phyloP scores from a whole-genome alignment of 345 rosid species.

The Camelina hispida region DNA sequence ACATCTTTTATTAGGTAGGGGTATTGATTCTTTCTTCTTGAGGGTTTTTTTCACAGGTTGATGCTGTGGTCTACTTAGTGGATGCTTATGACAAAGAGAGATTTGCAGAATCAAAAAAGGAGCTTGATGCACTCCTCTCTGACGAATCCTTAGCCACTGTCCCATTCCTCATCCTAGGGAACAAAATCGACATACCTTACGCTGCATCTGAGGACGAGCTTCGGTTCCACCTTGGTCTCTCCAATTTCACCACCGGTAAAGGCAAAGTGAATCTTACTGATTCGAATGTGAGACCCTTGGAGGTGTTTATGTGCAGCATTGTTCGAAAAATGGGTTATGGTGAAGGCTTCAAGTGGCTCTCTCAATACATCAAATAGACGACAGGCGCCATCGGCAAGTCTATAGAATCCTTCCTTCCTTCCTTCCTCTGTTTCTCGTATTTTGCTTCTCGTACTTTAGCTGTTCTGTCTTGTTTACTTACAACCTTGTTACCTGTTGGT shows the following conservation, averaged over 20 bases:
- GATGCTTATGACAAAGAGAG: slow-evolving; percentile 82
- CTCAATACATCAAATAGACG: slow-evolving; percentile 66
- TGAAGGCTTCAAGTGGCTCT: slow-evolving; percentile 76
- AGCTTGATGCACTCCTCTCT: slow-evolving; percentile 71
- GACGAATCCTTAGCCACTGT: slow-evolving; percentile 63
- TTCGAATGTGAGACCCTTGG: slow-evolving; percentile 63
- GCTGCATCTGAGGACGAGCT: slow-evolving; percentile 86
- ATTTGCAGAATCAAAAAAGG: slow-evolving; percentile 69
- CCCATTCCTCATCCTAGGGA: slow-evolving; percentile 70
- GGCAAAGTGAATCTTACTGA: slow-evolving; percentile 63
- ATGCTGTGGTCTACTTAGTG: slow-evolving; percentile 72
- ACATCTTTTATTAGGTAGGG: background rate
- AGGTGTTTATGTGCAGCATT: slow-evolving; percentile 88
- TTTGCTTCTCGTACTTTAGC: slow-evolving; percentile 6
- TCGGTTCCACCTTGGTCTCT: slow-evolving; percentile 62
- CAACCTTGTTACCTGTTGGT: background rate
- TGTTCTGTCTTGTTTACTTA: slow-evolving; percentile 7
- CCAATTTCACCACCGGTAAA: slow-evolving; percentile 79
- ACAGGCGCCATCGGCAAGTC: background rate
- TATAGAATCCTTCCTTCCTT: background rate
- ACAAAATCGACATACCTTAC: slow-evolving; percentile 75
- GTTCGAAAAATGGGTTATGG: slow-evolving; percentile 84
- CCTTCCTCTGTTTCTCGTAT: background rate
- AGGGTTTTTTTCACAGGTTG: slow-evolving; percentile 54
- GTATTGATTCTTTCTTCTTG: slow-evolving; percentile 30